A percentile compares a stretch with the other conserved stretches of the same genome.
Evolutionary conservation across 345 rosid species (phyloP).

Genomic region (Leavenworthia alabamica): DNA sequence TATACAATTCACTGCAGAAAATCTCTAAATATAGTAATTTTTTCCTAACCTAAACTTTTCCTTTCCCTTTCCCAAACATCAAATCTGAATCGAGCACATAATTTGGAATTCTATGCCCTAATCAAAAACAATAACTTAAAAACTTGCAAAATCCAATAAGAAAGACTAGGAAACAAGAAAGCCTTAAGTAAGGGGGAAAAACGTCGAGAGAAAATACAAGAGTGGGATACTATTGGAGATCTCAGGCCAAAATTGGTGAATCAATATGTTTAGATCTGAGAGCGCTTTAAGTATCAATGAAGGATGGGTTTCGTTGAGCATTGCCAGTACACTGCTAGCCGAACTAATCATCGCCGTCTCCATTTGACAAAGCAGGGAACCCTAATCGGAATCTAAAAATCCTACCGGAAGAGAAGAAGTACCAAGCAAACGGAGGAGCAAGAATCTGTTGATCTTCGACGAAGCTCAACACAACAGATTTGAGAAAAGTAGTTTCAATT

Average conservation of each 20-base stretch:
- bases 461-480: background rate
- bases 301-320: constrained; percentile 86
- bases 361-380: constrained; percentile 20
- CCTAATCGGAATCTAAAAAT: background rate
- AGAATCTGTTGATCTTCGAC: background rate
- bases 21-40: background rate
- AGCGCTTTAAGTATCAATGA: constrained; percentile 82
- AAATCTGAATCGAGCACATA: background rate
- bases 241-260: constrained; percentile 96
- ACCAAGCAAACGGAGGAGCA: background rate
- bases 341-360: constrained; percentile 78
- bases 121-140: background rate
- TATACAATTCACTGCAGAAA: background rate
- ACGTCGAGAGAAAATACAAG: constrained; percentile 38
- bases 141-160: constrained; percentile 5
- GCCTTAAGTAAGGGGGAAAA: background rate
- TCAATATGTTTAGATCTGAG: constrained; percentile 67
- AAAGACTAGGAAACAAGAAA: background rate
- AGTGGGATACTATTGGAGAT: constrained; percentile 95
- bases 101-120: background rate
- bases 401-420: background rate
- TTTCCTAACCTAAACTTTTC: background rate
- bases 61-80: background rate
- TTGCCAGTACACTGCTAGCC: constrained; percentile 78
- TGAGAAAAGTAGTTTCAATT: background rate